phyloP scores from a whole-genome alignment of 1,284 basidiomycete species.

The Trichosporon ovoides region DNA sequence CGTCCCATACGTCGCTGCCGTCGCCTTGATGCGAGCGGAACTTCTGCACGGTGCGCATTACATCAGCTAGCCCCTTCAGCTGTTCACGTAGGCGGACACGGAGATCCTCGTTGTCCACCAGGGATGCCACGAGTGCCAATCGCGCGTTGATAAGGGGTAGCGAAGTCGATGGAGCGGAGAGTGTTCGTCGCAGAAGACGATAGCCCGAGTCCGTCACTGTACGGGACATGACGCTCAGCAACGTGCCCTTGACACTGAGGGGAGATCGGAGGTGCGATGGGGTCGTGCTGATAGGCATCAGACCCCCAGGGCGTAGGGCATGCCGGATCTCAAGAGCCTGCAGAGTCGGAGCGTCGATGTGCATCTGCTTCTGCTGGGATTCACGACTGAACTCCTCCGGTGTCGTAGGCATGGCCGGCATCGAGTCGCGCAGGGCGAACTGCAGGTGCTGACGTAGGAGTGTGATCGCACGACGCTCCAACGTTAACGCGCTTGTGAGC shows the following conservation, averaged over 20 bases:
- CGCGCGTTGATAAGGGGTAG: constrained; percentile 65
- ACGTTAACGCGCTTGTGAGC: neutral
- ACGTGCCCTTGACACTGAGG: constrained; percentile 53
- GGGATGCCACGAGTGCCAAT: constrained; percentile 73
- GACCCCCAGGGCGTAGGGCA: constrained; percentile 65
- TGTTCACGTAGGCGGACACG: constrained; percentile 61
- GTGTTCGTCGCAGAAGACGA: constrained; percentile 57
- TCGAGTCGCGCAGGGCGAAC: constrained; percentile 68
- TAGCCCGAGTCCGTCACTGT: constrained; percentile 76
- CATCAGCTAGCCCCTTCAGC: constrained; percentile 64
- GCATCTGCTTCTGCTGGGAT: constrained; percentile 61
- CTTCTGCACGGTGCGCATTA: constrained; percentile 70
- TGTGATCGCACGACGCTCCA: constrained; percentile 53
- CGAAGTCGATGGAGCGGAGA: constrained; percentile 65
- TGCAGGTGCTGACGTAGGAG: constrained; percentile 67
- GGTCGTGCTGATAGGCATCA: constrained; percentile 26
- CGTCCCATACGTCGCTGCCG: constrained; percentile 52
- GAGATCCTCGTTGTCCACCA: constrained; percentile 61
- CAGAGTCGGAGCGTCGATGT: constrained; percentile 85
- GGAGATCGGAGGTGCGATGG: constrained; percentile 5
- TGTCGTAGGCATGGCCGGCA: constrained; percentile 57
- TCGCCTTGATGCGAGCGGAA: constrained; percentile 68
- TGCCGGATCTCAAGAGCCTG: constrained; percentile 82
- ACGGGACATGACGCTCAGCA: constrained; percentile 70
- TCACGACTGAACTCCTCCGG: constrained; percentile 59